Conservation (phyloP, 177 flowering plant species). For the Tripterygium wilfordii region DNA sequence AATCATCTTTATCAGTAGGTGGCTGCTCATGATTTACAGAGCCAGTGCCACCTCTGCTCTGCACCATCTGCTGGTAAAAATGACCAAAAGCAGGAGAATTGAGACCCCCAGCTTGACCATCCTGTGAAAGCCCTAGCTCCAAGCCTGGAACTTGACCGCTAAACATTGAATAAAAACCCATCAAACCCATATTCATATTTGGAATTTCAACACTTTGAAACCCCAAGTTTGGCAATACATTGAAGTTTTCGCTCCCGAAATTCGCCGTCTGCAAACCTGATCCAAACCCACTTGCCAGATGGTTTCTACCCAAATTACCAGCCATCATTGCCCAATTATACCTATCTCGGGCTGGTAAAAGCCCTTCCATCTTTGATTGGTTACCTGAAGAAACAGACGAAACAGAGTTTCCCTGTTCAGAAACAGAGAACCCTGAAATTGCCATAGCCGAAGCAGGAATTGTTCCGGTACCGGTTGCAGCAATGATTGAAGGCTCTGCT, state of each 20-base stretch:
- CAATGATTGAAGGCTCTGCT: slow-evolving; percentile 41
- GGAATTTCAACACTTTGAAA: slow-evolving; percentile 33
- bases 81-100: slow-evolving; percentile 28
- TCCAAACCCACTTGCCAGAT: slow-evolving; percentile 16
- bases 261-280: slow-evolving; percentile 18
- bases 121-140: slow-evolving; percentile 46
- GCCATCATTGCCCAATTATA: slow-evolving; percentile 18
- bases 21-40: slow-evolving; percentile 9
- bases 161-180: slow-evolving; percentile 16
- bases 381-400: slow-evolving; percentile 18
- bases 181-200: slow-evolving; percentile 16
- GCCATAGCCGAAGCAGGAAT: slow-evolving; percentile 35
- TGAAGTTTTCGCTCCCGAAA: slow-evolving; percentile 14
- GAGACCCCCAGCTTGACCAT: slow-evolving; percentile 23
- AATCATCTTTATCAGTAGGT: slow-evolving; percentile 20
- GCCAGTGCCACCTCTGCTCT: slow-evolving; percentile 7
- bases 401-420: slow-evolving; percentile 31
- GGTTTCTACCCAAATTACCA: slow-evolving; percentile 21
- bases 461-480: slow-evolving; percentile 44
- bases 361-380: slow-evolving; percentile 15
- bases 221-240: slow-evolving; percentile 15
- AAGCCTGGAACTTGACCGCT: slow-evolving; percentile 29
- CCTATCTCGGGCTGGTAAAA: slow-evolving; percentile 12
- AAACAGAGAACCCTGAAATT: slow-evolving; percentile 28
- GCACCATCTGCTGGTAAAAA: slow-evolving; percentile 31